These are phyloP conservation scores for Guadua angustifolia DNA, from an alignment of 176 grass and related monocot genomes.

Conservation along the genomic window DNA sequence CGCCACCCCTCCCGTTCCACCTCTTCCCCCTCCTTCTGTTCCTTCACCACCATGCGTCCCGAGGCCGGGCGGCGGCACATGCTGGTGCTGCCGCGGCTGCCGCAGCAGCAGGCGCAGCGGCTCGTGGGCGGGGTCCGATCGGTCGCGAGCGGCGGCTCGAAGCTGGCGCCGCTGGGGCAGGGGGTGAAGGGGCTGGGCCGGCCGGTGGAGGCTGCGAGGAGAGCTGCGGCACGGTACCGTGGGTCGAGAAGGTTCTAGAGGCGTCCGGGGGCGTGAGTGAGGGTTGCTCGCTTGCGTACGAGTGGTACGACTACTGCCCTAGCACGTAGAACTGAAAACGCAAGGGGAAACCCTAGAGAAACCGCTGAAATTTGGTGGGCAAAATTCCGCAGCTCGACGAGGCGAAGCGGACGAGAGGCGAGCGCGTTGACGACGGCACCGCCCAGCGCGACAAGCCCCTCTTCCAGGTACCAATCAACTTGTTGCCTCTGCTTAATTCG, in stretches of 20 bases:
- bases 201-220: constrained; percentile 55
- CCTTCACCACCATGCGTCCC: constrained; percentile 42
- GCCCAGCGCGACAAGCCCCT: constrained; percentile 88
- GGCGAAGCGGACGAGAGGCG: constrained; percentile 84
- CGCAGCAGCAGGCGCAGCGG: background rate
- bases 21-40: constrained; percentile 2
- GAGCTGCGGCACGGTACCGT: constrained; percentile 62
- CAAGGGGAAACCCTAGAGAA: constrained; percentile 35
- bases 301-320: background rate
- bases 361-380: constrained; percentile 20
- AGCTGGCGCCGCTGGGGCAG: constrained; percentile 55
- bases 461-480: constrained; percentile 57
- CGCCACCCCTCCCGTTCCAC: background rate
- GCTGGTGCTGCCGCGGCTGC: background rate
- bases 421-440: constrained; percentile 87
- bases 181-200: constrained; percentile 72
- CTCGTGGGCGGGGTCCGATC: constrained; percentile 36
- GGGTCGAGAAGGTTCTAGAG: too few species aligned
- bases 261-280: too few species aligned
- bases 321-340: background rate
- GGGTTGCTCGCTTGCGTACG: background rate
- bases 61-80: constrained; percentile 21
- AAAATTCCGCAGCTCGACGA: constrained; percentile 65
- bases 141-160: constrained; percentile 30
- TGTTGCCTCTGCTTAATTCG: background rate